phyloP scores from a whole-genome alignment of 2,329 filamentous ascomycete genomes.

The Xylariomycetidae sp. region DNA sequence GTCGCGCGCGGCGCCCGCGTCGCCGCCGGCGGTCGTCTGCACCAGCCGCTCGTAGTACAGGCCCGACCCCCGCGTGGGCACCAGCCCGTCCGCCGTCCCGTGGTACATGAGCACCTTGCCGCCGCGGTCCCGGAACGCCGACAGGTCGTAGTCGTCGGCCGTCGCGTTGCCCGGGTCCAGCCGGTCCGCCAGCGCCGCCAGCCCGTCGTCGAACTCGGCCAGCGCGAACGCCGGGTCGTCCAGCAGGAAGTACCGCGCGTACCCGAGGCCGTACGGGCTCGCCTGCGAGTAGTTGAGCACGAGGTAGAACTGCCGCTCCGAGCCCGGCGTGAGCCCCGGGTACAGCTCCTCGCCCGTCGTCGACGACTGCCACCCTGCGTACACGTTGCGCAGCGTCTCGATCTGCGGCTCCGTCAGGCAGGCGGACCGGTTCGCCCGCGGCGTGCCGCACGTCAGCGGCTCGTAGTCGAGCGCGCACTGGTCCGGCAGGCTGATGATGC shows the following conservation, averaged over 20 bases:
- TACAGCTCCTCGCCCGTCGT: conserved; percentile 31
- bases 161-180: conserved; percentile 33
- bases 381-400: conserved; percentile 26
- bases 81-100: conserved; percentile 36
- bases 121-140: conserved; percentile 33
- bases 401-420: conserved; percentile 42
- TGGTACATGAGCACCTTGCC: conserved; percentile 44
- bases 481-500: conserved; percentile 42
- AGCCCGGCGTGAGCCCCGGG: conserved; percentile 41
- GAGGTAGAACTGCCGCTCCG: conserved; percentile 35
- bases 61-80: conserved; percentile 32
- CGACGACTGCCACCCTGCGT: conserved; percentile 21
- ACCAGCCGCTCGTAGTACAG: conserved; percentile 29
- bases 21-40: conserved; percentile 12
- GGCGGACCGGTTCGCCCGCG: conserved; percentile 19
- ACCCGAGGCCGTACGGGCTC: conserved; percentile 30
- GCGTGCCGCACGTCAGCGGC: conserved; percentile 32
- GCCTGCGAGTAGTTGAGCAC: conserved; percentile 27
- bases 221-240: conserved; percentile 33
- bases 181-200: conserved; percentile 24
- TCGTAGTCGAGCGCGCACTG: conserved; percentile 41
- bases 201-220: conserved; percentile 28
- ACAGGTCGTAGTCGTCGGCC: conserved; percentile 35
- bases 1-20: conserved; percentile 33
- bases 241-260: conserved; percentile 35